Percentiles rank a stretch among this genome's conserved stretches.
Conservation (phyloP, 441 rosid genomes). For the Aquilaria agallochum region DNA sequence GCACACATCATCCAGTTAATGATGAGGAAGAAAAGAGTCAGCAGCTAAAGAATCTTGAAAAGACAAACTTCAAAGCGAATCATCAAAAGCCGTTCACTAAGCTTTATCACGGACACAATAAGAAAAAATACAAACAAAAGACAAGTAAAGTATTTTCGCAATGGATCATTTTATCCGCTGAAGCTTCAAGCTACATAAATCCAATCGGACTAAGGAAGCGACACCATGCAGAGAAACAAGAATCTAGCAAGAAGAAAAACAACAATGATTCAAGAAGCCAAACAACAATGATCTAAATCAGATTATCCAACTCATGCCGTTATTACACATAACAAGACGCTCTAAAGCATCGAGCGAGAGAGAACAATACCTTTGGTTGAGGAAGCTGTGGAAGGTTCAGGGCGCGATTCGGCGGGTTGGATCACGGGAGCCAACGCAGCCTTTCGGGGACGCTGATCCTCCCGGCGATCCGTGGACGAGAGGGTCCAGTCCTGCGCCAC, state of each 20-base stretch:
- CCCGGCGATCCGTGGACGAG: slow-evolving; percentile 23
- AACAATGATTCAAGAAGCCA: not conserved
- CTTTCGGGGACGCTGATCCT: slow-evolving; percentile 30
- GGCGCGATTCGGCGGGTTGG: slow-evolving; percentile 52
- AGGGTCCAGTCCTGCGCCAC: slow-evolving; percentile 36
- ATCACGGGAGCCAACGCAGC: slow-evolving; percentile 42
- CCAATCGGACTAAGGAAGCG: not conserved
- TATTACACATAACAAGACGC: not conserved
- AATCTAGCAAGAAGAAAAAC: slow-evolving; percentile 2
- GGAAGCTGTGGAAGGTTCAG: slow-evolving; percentile 41
- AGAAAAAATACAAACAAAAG: too few relatives aligned
- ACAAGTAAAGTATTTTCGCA: too few relatives aligned
- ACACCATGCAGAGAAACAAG: slow-evolving; percentile 4
- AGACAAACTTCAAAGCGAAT: too few relatives aligned
- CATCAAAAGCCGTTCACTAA: too few relatives aligned
- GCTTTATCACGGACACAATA: too few relatives aligned
- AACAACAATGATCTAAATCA: slow-evolving; percentile 9
- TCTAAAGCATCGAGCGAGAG: not conserved
- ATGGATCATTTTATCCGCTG: too few relatives aligned
- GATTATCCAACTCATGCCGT: slow-evolving; percentile 2
- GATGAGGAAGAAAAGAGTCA: too few relatives aligned
- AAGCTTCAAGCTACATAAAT: too few relatives aligned
- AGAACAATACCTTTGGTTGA: slow-evolving; percentile 50
- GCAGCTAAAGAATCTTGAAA: too few relatives aligned
- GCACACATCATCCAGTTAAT: too few relatives aligned